A percentile compares a stretch with the other conserved stretches of the same genome.
phyloP scores from a whole-genome alignment of 305 asterid genomes.

The Striga hermonthica region DNA sequence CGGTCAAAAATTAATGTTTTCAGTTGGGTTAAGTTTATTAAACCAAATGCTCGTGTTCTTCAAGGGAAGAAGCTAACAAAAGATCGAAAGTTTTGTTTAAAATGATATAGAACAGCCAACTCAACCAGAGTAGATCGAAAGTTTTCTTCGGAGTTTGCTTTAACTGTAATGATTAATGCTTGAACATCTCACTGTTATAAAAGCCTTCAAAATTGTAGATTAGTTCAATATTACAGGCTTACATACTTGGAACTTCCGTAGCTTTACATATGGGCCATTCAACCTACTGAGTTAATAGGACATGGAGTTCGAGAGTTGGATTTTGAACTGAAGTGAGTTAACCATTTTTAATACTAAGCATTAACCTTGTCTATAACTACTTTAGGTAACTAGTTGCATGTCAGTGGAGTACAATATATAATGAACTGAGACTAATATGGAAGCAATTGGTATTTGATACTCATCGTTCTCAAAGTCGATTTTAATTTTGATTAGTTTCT shows the following conservation, averaged over 20 bases:
- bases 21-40: neutral
- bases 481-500: neutral
- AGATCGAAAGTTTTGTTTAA: no score
- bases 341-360: neutral
- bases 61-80: neutral
- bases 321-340: no score
- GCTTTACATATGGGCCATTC: neutral
- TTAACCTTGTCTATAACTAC: neutral
- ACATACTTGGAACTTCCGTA: conserved; percentile 1
- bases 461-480: neutral
- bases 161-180: neutral
- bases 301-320: no score
- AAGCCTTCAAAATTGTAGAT: neutral
- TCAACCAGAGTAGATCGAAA: neutral
- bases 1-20: neutral
- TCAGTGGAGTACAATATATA: neutral
- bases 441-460: neutral
- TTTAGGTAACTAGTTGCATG: conserved; percentile 1
- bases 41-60: neutral
- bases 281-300: neutral
- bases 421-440: neutral
- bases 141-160: neutral
- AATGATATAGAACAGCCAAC: neutral
- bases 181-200: neutral
- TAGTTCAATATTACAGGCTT: neutral